These are phyloP conservation scores for Yarrowia sp. DNA, from an alignment of 805 yeast species.

Conservation along the genomic window DNA sequence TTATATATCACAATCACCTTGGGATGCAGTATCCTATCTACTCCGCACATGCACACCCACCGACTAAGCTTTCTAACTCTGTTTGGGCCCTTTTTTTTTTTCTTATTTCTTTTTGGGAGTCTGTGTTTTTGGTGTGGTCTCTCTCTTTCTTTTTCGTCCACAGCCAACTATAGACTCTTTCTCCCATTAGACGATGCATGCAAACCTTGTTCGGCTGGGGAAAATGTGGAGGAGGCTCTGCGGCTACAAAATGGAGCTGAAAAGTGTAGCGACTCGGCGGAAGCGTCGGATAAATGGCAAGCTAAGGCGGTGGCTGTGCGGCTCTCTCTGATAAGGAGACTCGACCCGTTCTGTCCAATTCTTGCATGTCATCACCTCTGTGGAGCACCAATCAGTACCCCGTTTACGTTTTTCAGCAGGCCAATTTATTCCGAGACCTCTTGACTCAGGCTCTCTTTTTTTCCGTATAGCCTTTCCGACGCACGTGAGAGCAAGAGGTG, in stretches of 20 bases:
- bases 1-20: slow-evolving; percentile 28
- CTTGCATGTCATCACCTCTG: too few species aligned
- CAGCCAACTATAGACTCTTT: neutral
- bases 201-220: slow-evolving; percentile 34
- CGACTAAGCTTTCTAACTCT: slow-evolving; percentile 18
- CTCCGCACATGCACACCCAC: slow-evolving; percentile 36
- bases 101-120: too few species aligned
- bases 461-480: slow-evolving; percentile 36
- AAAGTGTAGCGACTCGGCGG: too few species aligned
- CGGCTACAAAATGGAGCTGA: slow-evolving; percentile 11
- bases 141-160: too few species aligned
- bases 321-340: too few species aligned
- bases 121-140: too few species aligned
- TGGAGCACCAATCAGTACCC: too few species aligned
- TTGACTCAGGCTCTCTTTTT: slow-evolving; percentile 37
- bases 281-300: too few species aligned
- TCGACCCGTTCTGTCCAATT: too few species aligned
- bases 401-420: neutral
- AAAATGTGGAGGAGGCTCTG: slow-evolving; percentile 29
- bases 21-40: slow-evolving; percentile 27
- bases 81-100: slow-evolving; percentile 7
- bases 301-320: too few species aligned
- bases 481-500: slow-evolving; percentile 30
- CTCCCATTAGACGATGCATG: slow-evolving; percentile 8
- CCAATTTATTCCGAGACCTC: slow-evolving; percentile 29